A percentile compares a stretch with the other conserved stretches of the same genome.
These are phyloP conservation scores for Homolaphlyctis polyrhiza DNA, from an alignment of 371 early-diverging fungal species.

Conservation along the genomic window DNA sequence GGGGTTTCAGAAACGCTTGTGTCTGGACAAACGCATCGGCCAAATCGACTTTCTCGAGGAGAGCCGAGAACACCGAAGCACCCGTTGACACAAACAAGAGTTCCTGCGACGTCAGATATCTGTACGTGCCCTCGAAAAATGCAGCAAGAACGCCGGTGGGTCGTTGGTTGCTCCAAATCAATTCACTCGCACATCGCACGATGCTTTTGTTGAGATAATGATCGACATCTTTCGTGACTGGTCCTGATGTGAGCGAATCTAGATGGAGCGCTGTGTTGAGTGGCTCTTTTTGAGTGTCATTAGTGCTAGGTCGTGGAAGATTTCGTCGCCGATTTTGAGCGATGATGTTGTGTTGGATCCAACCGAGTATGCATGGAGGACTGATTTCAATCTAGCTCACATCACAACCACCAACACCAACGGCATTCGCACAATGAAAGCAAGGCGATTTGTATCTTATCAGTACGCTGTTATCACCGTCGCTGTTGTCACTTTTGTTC, in stretches of 20 bases:
- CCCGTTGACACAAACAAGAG: conserved; percentile 9
- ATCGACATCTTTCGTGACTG: conserved; percentile 17
- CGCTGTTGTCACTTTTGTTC: too few relatives aligned
- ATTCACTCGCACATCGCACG: conserved; percentile 6
- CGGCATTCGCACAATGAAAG: too few relatives aligned
- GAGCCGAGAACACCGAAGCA: conserved; percentile 6
- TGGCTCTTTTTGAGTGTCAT: conserved; percentile 16
- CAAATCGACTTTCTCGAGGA: conserved; percentile 7
- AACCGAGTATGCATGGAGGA: conserved; percentile 6
- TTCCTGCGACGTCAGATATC: conserved; percentile 8
- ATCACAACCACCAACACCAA: too few relatives aligned
- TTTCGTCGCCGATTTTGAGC: conserved; percentile 6
- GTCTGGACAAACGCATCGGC: conserved; percentile 10
- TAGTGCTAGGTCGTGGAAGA: conserved; percentile 10
- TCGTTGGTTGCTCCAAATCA: conserved; percentile 6
- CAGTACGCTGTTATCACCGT: too few relatives aligned
- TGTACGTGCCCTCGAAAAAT: conserved; percentile 13
- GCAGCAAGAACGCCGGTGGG: conserved; percentile 10
- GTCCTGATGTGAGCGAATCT: conserved; percentile 6
- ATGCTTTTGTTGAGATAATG: conserved; percentile 16
- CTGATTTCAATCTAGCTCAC: neutral
- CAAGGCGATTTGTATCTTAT: too few relatives aligned
- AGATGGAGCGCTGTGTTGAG: conserved; percentile 4
- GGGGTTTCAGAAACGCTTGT: neutral
- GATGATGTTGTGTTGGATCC: conserved; percentile 1